Base-by-base conservation (phyloP, 2,329 filamentous ascomycete species). In the Colletotrichum sp. region DNA sequence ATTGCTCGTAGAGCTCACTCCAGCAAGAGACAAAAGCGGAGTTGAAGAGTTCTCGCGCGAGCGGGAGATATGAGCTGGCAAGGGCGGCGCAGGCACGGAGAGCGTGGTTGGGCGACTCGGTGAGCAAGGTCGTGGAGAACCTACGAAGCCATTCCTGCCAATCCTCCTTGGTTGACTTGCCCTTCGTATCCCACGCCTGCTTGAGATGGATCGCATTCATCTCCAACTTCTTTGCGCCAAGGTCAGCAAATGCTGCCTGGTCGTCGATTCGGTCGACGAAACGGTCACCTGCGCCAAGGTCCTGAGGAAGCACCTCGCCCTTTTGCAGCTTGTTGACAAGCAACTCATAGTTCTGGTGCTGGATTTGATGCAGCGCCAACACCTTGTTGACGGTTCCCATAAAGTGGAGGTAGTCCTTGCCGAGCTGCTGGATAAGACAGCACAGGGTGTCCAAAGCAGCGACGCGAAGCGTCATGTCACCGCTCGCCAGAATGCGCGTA, bases 121-220 rank as follows among this genome's bases (percentile, higher is more conserved):
- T 95, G 58, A 99, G 89, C 9, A 99, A 88, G 70, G 98, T 98
- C 38, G 98, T 96, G 81, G 96, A 98, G 84, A 99, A 98, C 33
- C 96, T 91, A 75, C 97, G 92, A 84, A 99, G 95, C 97, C 97
- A 99, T 83, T 99, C 97, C 79, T 98, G 95, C 97, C 97, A 99
- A 84, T 99, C 97, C 81, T 99, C 97, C 79, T 96, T 95, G 12
- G 97, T 99, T 0, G 96, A 98, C 81, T 98, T 98, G 74, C 97
- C 95, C 73, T 93, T 95, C 0, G 97, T 97, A 78, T 98, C 97
- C 97, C 97, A 99, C 1, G 97, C 97, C 76, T 94, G 93, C 84
- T 98, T 98, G 27, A 99, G 87, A 86, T 99, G 97, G 76, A 98
- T 96, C 65, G 98, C 95, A 78, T 99, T 99, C 83, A 98, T 96